Conservation (phyloP, 257 asterid species). For the Craterostigma plantagineum region DNA sequence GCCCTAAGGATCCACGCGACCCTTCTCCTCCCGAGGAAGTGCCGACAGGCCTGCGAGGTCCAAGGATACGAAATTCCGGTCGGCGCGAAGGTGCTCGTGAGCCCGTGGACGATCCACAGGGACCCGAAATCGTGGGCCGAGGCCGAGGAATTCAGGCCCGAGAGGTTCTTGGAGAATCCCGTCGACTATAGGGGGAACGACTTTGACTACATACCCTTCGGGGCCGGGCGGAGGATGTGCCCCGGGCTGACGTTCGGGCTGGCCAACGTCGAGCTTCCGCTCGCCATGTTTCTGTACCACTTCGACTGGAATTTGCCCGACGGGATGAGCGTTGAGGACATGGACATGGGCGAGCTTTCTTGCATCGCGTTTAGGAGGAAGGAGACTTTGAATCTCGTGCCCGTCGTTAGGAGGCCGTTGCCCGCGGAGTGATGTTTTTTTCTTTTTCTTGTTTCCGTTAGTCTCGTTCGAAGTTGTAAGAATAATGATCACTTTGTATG, state of each 20-base stretch:
- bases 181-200: not conserved
- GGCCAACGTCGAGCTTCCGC: not conserved
- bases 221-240: no score
- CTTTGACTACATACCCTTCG: not conserved
- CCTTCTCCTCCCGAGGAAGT: not conserved
- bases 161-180: not conserved
- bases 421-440: no score
- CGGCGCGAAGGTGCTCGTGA: not conserved
- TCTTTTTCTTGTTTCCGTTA: no score
- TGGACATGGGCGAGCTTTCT: not conserved
- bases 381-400: no score
- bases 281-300: not conserved
- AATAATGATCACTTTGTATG: no score
- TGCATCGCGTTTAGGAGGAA: no score
- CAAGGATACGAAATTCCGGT: no score
- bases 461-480: no score
- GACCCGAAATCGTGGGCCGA: not conserved
- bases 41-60: not conserved
- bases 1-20: no score
- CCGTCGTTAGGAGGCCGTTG: no score
- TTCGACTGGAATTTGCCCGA: no score
- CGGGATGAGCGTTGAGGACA: not conserved
- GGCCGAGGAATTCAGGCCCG: not conserved
- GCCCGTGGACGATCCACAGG: not conserved
- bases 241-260: not conserved